phyloP scores from a whole-genome alignment of 306 rosid species.

The Trifolium fragiferum region DNA sequence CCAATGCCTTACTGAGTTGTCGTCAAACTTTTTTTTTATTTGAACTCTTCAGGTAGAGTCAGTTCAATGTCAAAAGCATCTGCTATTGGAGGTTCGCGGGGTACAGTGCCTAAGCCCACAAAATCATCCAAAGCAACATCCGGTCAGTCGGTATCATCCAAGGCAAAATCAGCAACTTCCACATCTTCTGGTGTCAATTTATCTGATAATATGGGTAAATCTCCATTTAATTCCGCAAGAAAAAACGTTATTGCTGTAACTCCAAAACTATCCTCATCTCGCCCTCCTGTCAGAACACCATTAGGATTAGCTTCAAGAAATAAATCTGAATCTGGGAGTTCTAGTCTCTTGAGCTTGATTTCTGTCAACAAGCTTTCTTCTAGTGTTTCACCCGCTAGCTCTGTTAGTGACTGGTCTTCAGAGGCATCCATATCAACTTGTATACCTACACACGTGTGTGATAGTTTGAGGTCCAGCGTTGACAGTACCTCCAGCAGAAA shows the following conservation, averaged over 20 bases:
- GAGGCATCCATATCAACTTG: constrained; percentile 73
- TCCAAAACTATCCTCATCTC: constrained; percentile 53
- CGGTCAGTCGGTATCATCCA: constrained; percentile 54
- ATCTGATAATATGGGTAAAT: constrained; percentile 54
- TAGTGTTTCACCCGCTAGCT: constrained; percentile 80
- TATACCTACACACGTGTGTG: constrained; percentile 49
- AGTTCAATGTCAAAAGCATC: constrained; percentile 55
- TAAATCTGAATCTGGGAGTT: constrained; percentile 51
- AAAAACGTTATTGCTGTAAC: constrained; percentile 49
- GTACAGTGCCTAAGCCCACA: constrained; percentile 48
- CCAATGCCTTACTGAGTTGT: constrained; percentile 12
- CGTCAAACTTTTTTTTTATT: constrained; percentile 35
- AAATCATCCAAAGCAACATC: constrained; percentile 49
- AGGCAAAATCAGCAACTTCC: constrained; percentile 49
- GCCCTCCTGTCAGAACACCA: constrained; percentile 55
- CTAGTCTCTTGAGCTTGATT: constrained; percentile 53
- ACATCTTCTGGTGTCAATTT: constrained; percentile 51
- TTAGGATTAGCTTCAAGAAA: constrained; percentile 54
- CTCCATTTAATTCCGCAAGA: constrained; percentile 53
- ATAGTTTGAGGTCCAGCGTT: constrained; percentile 70
- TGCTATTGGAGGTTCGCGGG: constrained; percentile 48
- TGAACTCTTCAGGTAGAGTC: constrained; percentile 60
- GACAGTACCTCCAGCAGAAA: constrained; percentile 59
- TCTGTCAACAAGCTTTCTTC: constrained; percentile 62
- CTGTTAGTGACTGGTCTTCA: constrained; percentile 89